These are phyloP conservation scores for Paraglomus occultum DNA, from an alignment of 192 early-diverging fungal species.

Conservation along the genomic window DNA sequence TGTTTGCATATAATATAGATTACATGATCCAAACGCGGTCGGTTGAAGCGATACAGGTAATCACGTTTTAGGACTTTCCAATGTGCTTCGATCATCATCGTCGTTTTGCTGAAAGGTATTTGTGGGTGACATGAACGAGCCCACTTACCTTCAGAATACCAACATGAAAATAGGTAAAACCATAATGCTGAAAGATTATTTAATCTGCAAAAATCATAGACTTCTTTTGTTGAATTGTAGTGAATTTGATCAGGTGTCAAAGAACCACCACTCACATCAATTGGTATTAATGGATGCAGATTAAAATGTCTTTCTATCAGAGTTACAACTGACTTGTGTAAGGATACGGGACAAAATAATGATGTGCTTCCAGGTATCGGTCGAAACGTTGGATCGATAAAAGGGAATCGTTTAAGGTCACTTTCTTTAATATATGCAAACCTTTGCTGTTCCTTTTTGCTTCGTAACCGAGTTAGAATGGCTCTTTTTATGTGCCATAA, in stretches of 20 bases:
- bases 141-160: slow-evolving; percentile 1
- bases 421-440: not conserved
- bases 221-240: too few species aligned
- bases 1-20: not conserved
- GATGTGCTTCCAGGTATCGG: too few species aligned
- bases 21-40: not conserved
- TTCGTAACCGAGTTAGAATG: too few species aligned
- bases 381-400: too few species aligned
- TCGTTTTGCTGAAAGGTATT: not conserved
- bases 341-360: not conserved
- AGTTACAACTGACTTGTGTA: not conserved
- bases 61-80: slow-evolving; percentile 4
- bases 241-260: too few species aligned
- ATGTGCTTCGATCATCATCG: not conserved
- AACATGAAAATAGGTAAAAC: not conserved
- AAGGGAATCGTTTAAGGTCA: not conserved
- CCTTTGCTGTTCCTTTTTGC: not conserved
- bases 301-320: not conserved
- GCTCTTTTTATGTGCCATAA: not conserved
- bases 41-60: not conserved
- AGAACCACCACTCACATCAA: not conserved
- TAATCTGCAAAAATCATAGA: too few species aligned
- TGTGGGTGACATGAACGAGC: not conserved
- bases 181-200: not conserved
- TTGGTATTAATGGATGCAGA: not conserved